Evolutionary conservation across 768 basidiomycete genomes (phyloP).

Genomic region (Suillus fuscotomentosus): DNA sequence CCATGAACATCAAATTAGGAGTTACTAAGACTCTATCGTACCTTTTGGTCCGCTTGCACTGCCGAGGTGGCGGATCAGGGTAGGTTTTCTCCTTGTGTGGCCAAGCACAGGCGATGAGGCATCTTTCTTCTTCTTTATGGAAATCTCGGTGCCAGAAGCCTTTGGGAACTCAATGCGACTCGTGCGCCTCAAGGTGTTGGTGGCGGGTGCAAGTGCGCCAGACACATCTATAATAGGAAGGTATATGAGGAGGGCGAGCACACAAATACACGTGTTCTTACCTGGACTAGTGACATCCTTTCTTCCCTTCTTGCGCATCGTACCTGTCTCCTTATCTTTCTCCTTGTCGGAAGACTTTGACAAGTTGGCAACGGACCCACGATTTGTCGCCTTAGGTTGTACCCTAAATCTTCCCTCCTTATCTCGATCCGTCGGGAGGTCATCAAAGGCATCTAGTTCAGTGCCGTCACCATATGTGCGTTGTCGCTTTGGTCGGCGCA

Average conservation of each 20-base stretch:
- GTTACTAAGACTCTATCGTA: slow-evolving; percentile 31
- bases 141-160: slow-evolving; percentile 32
- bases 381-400: slow-evolving; percentile 67
- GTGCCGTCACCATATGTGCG: slow-evolving; percentile 84
- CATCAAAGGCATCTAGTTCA: slow-evolving; percentile 85
- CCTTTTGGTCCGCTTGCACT: slow-evolving; percentile 70
- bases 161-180: slow-evolving; percentile 56
- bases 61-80: slow-evolving; percentile 83
- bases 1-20: slow-evolving; percentile 14
- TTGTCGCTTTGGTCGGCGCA: slow-evolving; percentile 76
- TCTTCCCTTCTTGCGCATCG: slow-evolving; percentile 55
- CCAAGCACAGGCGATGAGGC: slow-evolving; percentile 41
- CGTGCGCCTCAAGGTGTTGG: slow-evolving; percentile 57
- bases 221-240: slow-evolving; percentile 17
- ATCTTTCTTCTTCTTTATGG: slow-evolving; percentile 57
- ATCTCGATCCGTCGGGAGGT: slow-evolving; percentile 83
- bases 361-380: slow-evolving; percentile 56
- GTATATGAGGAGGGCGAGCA: neutral
- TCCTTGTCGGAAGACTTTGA: slow-evolving; percentile 36
- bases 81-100: slow-evolving; percentile 71
- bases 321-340: slow-evolving; percentile 50
- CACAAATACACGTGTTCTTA: slow-evolving; percentile 26
- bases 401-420: slow-evolving; percentile 75
- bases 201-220: slow-evolving; percentile 38
- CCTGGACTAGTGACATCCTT: slow-evolving; percentile 46